Conservation (phyloP, 2,329 filamentous ascomycete species). For the Onygenales sp. region DNA sequence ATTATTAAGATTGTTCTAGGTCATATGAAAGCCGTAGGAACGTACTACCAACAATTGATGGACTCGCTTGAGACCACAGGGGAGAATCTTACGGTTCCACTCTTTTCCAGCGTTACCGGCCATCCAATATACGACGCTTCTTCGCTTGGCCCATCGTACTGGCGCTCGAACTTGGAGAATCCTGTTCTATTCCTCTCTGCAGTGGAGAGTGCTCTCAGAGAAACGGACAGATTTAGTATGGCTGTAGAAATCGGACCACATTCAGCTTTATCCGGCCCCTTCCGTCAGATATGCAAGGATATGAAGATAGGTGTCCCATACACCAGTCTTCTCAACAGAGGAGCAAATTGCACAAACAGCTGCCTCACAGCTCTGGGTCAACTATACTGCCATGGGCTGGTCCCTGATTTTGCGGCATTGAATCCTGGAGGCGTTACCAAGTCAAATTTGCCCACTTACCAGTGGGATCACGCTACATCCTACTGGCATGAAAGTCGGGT, state of each 20-base stretch:
- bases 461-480: constrained; percentile 15
- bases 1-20: neutral
- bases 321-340: neutral
- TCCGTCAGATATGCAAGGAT: constrained; percentile 1
- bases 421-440: constrained; percentile 3
- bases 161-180: neutral
- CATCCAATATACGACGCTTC: neutral
- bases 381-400: neutral
- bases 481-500: constrained; percentile 19
- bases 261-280: constrained; percentile 4
- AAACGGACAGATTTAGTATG: constrained; percentile 3
- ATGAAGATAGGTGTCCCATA: neutral
- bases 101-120: constrained; percentile 6
- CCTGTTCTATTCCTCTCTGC: constrained; percentile 1
- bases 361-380: constrained; percentile 2
- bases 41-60: neutral
- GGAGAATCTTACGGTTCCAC: neutral
- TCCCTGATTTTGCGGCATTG: constrained; percentile 1
- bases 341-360: constrained; percentile 2
- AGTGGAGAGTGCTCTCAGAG: neutral
- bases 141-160: neutral
- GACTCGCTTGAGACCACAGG: constrained; percentile 4
- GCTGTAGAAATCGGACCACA: constrained; percentile 9
- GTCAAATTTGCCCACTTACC: constrained; percentile 20
- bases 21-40: neutral